These are phyloP conservation scores for Boechera stricta DNA, from an alignment of 345 rosid species.

Conservation along the genomic window DNA sequence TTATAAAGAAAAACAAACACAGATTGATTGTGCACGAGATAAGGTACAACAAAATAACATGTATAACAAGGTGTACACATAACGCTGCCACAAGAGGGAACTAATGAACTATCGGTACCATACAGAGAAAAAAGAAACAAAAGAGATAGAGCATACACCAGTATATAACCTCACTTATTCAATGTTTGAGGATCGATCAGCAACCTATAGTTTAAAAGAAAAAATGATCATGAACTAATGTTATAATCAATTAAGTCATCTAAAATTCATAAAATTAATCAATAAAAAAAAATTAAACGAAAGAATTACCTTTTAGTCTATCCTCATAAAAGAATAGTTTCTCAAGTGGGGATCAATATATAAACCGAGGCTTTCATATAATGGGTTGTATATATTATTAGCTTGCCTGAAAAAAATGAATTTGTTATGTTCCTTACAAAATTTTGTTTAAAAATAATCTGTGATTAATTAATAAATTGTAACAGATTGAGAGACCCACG, in stretches of 20 bases:
- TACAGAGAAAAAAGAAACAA: background rate
- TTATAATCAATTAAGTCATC: background rate
- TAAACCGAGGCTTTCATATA: conserved; percentile 18
- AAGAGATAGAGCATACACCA: background rate
- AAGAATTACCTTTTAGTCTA: background rate
- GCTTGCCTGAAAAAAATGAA: background rate
- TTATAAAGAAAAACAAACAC: background rate
- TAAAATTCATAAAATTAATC: background rate
- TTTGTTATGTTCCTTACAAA: background rate
- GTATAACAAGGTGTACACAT: background rate
- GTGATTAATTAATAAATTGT: background rate
- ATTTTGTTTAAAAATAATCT: background rate
- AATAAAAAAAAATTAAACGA: background rate
- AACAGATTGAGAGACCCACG: background rate
- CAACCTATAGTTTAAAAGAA: background rate
- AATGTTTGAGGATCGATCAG: background rate
- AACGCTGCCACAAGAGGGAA: background rate
- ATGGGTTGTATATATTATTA: conserved; percentile 1
- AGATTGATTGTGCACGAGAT: background rate
- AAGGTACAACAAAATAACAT: background rate
- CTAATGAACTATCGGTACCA: background rate
- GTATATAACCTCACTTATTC: background rate
- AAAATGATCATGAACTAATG: background rate
- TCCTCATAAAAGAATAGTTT: background rate
- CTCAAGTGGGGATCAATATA: conserved; percentile 33